Percentiles rank a stretch among this genome's conserved stretches.
Evolutionary conservation across 2,329 filamentous ascomycete species (phyloP).

Genomic region (Apiospora hydei): DNA sequence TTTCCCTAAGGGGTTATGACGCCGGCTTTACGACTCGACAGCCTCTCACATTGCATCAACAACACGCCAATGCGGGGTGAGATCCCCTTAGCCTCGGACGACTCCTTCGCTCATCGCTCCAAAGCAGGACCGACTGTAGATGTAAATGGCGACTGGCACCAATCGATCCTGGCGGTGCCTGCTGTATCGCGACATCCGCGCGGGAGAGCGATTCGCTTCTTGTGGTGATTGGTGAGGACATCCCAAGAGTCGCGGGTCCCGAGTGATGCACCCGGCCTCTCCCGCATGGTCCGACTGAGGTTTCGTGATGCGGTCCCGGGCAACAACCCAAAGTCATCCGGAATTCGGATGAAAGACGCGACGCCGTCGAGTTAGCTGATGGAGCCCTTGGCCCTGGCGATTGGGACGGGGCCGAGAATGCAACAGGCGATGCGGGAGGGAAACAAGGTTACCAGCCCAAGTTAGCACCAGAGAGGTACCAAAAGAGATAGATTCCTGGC

Average conservation of each 20-base stretch:
- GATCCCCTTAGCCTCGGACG: neutral
- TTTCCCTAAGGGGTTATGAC: neutral
- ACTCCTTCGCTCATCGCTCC: neutral
- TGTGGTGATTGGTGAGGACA: neutral
- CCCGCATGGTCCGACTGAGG: neutral
- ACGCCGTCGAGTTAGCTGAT: neutral
- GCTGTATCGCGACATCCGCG: neutral
- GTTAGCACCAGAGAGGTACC: neutral
- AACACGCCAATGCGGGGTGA: conserved; percentile 2
- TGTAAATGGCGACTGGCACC: neutral
- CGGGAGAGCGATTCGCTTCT: neutral
- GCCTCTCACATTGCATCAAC: neutral
- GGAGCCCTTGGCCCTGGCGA: neutral
- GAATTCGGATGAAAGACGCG: neutral
- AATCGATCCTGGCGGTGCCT: neutral
- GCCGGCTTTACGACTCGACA: conserved; percentile 16
- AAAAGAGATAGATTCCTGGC: neutral
- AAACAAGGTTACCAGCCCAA: neutral
- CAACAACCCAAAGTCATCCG: neutral
- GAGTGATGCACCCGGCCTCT: neutral
- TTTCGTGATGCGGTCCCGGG: neutral
- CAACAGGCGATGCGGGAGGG: neutral
- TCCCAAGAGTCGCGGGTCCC: neutral
- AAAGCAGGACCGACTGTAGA: neutral
- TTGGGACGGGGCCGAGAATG: neutral